A percentile compares a stretch with the other conserved stretches of the same genome.
phyloP scores from a whole-genome alignment of 2,329 filamentous ascomycete genomes.

The Fusarium incarnatum region DNA sequence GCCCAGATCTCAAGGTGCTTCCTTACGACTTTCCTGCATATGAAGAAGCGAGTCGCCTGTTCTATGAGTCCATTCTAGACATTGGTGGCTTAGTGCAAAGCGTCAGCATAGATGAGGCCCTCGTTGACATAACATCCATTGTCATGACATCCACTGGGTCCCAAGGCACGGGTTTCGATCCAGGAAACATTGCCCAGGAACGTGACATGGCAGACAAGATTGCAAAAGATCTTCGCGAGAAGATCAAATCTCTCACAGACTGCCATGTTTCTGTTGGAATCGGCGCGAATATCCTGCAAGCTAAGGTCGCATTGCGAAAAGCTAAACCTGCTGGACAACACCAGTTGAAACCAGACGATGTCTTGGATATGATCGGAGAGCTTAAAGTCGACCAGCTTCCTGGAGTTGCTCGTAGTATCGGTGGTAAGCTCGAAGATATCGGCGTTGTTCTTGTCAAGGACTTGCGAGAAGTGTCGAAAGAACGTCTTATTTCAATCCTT shows the following conservation, averaged over 20 bases:
- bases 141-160: conserved; percentile 75
- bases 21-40: conserved; percentile 96
- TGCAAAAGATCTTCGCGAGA: conserved; percentile 70
- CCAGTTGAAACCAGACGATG: conserved; percentile 84
- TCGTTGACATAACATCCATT: conserved; percentile 82
- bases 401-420: conserved; percentile 91
- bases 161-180: conserved; percentile 70
- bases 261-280: conserved; percentile 95
- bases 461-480: conserved; percentile 79
- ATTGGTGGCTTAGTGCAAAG: conserved; percentile 90
- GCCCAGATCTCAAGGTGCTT: conserved; percentile 87
- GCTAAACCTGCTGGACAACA: conserved; percentile 96
- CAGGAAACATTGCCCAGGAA: conserved; percentile 79
- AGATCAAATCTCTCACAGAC: conserved; percentile 78
- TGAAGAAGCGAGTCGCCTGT: conserved; percentile 87
- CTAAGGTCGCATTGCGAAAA: conserved; percentile 89
- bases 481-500: conserved; percentile 77
- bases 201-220: conserved; percentile 82
- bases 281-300: conserved; percentile 88
- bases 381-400: conserved; percentile 85
- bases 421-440: conserved; percentile 87
- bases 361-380: conserved; percentile 79
- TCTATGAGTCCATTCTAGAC: conserved; percentile 86
- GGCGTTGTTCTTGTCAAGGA: conserved; percentile 86
- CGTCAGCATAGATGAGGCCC: conserved; percentile 94